Base-by-base conservation (phyloP, 306 rosid genomes). In the Cucumis cinereus region DNA sequence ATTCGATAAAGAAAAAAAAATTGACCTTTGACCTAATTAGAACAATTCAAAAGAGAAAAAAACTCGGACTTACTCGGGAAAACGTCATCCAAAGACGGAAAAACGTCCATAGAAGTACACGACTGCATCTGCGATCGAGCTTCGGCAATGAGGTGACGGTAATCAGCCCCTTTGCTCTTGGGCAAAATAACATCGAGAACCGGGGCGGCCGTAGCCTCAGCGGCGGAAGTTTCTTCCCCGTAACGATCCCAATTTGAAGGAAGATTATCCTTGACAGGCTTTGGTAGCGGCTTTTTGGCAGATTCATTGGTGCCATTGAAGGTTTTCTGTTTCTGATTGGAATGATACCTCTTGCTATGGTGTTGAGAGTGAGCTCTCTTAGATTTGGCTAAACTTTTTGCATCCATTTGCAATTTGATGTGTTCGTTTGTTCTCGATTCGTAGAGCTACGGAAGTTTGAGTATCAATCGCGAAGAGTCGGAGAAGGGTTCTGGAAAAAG, bases 221-320 rank as follows among this genome's bases (percentile, higher is more conserved):
- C 70, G 7, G 83, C 56, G 67, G 77, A 84, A 26, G 76, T 66
- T 58, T 86, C 89, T 6, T 84, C 93, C 8, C 75, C 90, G 5
- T 93, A 93, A 6, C 97, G 92, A 67, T 91, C 96, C 96, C 92
- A 93, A 81, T 91, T 89, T 1, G 87, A 52, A 19, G 96, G 98
- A 49, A 92, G 89, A 22, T 54, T 76, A 78, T 81, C 89, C 47
- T 24, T 75, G 79, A 45, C 78, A 67, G 79, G 86, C 75, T 88
- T 85, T 16, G 80, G 84, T 41, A 66, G 63, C 23, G 94, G 78
- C 20, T 59, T 81, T 45, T 88, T 45, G 52, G 16, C 4, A 30
- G 4, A 45, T 45, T 45, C 52, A 45, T 45, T 45, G 1, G 52
- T 43, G 15, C 49, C 49, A 43, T 43, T 43, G 49, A 43, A 45